Conservation (phyloP, 208 protist species). For the Leptomonas pyrrhocoris region DNA sequence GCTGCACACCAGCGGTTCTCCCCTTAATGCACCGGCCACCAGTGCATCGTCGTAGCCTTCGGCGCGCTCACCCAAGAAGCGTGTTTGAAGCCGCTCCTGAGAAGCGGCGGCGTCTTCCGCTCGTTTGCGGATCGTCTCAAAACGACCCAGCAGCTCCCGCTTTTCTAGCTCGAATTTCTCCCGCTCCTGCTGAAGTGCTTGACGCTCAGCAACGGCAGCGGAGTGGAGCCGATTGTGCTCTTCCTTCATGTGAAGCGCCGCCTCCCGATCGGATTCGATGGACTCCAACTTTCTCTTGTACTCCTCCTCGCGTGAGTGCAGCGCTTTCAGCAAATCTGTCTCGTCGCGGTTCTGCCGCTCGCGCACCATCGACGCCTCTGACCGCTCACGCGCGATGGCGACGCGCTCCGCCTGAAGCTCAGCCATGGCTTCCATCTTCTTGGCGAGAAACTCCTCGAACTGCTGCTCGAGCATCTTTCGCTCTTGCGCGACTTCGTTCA, state of each 20-base stretch:
- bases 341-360: conserved; percentile 86
- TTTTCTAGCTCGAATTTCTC: conserved; percentile 85
- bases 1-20: conserved; percentile 33
- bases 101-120: conserved; percentile 68
- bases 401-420: conserved; percentile 84
- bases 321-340: conserved; percentile 66
- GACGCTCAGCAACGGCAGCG: conserved; percentile 54
- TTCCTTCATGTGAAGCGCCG: conserved; percentile 53
- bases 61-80: conserved; percentile 48
- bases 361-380: conserved; percentile 66
- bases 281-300: conserved; percentile 62
- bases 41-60: conserved; percentile 10
- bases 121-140: conserved; percentile 65
- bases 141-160: conserved; percentile 65
- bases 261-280: conserved; percentile 69
- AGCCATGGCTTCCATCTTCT: conserved; percentile 71
- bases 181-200: conserved; percentile 69
- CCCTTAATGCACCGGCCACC: conserved; percentile 11
- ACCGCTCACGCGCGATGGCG: conserved; percentile 66
- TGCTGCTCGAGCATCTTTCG: conserved; percentile 84
- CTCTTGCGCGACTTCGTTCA: conserved; percentile 80
- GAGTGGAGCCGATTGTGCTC: conserved; percentile 67
- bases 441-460: conserved; percentile 78
- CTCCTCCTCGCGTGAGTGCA: conserved; percentile 78
- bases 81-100: conserved; percentile 60